Evolutionary conservation across 257 asterid genomes (phyloP), one percentile per base, ranked within the genome.

Genomic region (Fraxinus pennsylvanica): DNA sequence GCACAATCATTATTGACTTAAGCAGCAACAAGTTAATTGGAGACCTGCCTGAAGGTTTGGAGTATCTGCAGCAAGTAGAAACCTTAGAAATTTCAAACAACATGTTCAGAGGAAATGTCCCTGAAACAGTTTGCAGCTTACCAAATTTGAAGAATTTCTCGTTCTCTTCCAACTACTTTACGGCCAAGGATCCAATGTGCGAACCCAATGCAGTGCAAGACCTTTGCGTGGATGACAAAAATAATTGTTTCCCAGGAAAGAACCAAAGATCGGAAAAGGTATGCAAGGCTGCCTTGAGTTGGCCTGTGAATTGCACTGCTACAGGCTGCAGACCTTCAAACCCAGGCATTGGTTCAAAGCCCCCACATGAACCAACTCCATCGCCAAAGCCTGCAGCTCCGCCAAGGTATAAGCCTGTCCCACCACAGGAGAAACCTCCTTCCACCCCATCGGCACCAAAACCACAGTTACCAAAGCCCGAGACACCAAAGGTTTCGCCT

Each of bases 231-330:
- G 71, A 78, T 15, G 85, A 78, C 14, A 66, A 74, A 0, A 74
- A 66, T 17, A 87, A 87, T 65, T 85, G 91, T 78, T 25, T 87
- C 71, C 66, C 19, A 0, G 79, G 66, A 0, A 75, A 63, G 15
- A 67, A 76, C 19, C 91, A 85, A 38, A 87, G 74, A 45, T 35
- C 89, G 3, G 65, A 77, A 69, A 54, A 74, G 15, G 84, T 33
- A 14, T 86, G 90, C 61, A 19, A 68, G 3, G 71, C 68, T 19
- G 71, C 76, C 41, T 3, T 77, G 79, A 76, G 79, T 33, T 73
- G 69, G 4, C 86, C 86, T 22, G 74, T 84, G 71, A 78, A 84
- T 79, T 86, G 90, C 21, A 76, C 66, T 30, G 68, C 77, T 73
- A 27, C 68, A 5, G 80, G 79, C 30, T 85, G 86, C 65, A 72